Evolutionary conservation across 352 stramenopile species (phyloP).

Genomic region (Phytophthora pinifolia): DNA sequence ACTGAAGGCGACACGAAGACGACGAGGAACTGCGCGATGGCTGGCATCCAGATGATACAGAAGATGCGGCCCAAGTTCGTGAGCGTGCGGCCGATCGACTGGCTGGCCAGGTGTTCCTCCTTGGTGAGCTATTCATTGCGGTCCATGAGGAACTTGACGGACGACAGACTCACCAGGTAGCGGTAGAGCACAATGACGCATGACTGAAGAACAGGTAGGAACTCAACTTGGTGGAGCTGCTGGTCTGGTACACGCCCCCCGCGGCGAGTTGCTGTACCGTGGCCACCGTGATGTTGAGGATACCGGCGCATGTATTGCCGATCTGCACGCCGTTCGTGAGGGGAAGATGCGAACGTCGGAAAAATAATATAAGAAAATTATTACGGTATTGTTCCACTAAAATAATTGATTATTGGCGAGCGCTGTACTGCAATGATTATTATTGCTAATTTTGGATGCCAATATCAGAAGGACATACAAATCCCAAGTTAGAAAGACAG

Average conservation of each 20-base stretch:
- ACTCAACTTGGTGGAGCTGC: constrained; percentile 28
- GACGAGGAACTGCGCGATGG: constrained; percentile 47
- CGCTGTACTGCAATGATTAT: too few species aligned
- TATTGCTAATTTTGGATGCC: too few species aligned
- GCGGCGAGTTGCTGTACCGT: constrained; percentile 55
- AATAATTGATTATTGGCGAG: too few species aligned
- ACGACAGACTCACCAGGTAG: constrained; percentile 37
- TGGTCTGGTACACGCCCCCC: constrained; percentile 41
- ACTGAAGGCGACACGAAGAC: constrained; percentile 64
- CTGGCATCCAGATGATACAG: constrained; percentile 49
- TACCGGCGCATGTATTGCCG: constrained; percentile 44
- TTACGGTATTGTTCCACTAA: too few species aligned
- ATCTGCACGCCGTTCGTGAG: constrained; percentile 70
- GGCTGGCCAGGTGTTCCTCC: constrained; percentile 34
- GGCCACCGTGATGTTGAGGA: constrained; percentile 55
- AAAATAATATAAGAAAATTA: too few species aligned
- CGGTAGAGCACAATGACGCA: constrained; percentile 46
- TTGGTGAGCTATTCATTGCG: constrained; percentile 41
- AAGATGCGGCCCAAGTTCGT: constrained; percentile 48
- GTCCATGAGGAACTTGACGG: constrained; percentile 59
- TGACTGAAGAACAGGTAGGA: constrained; percentile 66
- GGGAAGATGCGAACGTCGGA: too few species aligned
- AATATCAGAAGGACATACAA: too few species aligned
- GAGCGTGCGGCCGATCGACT: constrained; percentile 35
- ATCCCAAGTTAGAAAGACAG: too few species aligned